Percentiles rank a stretch among this genome's conserved stretches.
phyloP scores from a whole-genome alignment of 768 basidiomycete species.

The Psilocybe cubensis region DNA sequence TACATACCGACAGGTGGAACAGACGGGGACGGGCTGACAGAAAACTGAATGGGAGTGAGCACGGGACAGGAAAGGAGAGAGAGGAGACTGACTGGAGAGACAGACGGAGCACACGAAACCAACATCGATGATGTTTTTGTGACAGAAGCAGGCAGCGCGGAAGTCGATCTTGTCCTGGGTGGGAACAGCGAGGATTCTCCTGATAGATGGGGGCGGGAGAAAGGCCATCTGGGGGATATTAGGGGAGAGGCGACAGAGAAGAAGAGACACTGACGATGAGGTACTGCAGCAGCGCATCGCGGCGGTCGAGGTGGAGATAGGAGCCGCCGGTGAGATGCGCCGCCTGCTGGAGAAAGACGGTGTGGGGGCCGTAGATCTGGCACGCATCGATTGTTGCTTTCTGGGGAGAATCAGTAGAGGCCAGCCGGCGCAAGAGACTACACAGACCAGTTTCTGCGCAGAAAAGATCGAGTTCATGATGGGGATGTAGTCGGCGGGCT shows the following conservation, averaged over 20 bases:
- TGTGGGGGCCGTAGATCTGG: slow-evolving; percentile 86
- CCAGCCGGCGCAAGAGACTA: slow-evolving; percentile 4
- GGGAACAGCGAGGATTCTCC: slow-evolving; percentile 79
- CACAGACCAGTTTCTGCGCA: slow-evolving; percentile 86
- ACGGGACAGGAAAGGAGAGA: slow-evolving; percentile 3
- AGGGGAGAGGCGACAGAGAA: slow-evolving; percentile 1
- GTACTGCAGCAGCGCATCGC: slow-evolving; percentile 90
- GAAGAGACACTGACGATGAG: slow-evolving; percentile 57
- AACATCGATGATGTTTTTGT: slow-evolving; percentile 94
- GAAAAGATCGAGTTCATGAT: slow-evolving; percentile 99
- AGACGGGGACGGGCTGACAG: slow-evolving; percentile 91
- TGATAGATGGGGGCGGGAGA: slow-evolving; percentile 58
- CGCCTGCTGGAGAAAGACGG: slow-evolving; percentile 97
- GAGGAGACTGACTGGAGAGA: slow-evolving; percentile 74
- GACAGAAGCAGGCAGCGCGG: slow-evolving; percentile 98
- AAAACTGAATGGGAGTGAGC: slow-evolving; percentile 62
- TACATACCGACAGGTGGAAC: slow-evolving; percentile 88
- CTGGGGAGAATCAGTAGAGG: slow-evolving; percentile 42
- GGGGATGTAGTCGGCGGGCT: slow-evolving; percentile 91
- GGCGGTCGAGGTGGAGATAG: slow-evolving; percentile 82
- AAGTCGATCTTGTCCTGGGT: slow-evolving; percentile 97
- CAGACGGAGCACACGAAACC: slow-evolving; percentile 99
- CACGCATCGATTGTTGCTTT: slow-evolving; percentile 97
- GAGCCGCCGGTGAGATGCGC: slow-evolving; percentile 94
- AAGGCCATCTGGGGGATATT: slow-evolving; percentile 75